Evolutionary conservation across 164 flowering plant genomes (phyloP).

Genomic region (Saururus chinensis): DNA sequence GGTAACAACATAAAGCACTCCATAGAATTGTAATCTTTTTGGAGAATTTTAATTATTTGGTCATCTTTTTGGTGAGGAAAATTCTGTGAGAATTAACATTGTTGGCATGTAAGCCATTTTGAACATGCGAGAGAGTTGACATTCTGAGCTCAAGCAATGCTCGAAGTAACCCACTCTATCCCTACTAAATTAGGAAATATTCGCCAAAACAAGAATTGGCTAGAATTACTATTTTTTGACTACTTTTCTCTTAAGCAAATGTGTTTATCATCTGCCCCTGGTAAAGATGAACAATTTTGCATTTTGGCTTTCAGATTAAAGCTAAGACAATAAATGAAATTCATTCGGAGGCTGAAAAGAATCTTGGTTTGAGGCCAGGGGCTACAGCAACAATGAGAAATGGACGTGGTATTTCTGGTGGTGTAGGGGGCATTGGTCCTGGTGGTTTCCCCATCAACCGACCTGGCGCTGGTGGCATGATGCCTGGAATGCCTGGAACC

Average conservation of each 20-base stretch:
- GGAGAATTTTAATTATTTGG: no score
- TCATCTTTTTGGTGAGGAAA: no score
- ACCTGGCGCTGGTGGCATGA: conserved; percentile 91
- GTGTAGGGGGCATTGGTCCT: conserved; percentile 35
- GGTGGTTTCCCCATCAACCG: conserved; percentile 59
- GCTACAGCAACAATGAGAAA: conserved; percentile 74
- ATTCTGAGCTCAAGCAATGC: not conserved
- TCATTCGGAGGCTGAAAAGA: conserved; percentile 88
- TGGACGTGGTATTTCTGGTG: conserved; percentile 35
- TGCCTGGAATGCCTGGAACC: conserved; percentile 96
- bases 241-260: no score
- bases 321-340: conserved; percentile 93
- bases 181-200: not conserved
- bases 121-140: not conserved
- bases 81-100: not conserved
- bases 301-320: conserved; percentile 39
- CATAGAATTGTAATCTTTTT: no score
- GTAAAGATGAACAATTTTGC: not conserved
- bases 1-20: no score
- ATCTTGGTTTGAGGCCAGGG: conserved; percentile 83
- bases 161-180: not conserved
- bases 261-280: not conserved
- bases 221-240: not conserved
- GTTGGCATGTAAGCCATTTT: not conserved
- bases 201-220: not conserved